phyloP scores from a whole-genome alignment of 306 rosid genomes.

The Acacia crassicarpa region DNA sequence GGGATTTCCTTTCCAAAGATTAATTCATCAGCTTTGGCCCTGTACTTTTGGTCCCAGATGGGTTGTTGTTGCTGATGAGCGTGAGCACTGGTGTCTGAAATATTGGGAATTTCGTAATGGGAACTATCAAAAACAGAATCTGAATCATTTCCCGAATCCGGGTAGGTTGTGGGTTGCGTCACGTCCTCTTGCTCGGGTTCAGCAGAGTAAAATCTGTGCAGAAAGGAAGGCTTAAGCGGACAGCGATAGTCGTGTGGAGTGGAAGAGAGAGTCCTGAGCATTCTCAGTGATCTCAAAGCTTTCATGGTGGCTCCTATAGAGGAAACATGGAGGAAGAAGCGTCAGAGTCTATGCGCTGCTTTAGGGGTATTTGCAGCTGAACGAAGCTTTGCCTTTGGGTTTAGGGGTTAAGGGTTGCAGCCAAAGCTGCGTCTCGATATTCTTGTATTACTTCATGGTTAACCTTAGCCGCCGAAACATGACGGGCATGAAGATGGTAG shows the following conservation, averaged over 20 bases:
- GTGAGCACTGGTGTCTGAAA: conserved; percentile 22
- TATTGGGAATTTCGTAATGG: conserved; percentile 46
- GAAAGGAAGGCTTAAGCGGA: conserved; percentile 10
- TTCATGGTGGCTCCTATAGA: conserved; percentile 56
- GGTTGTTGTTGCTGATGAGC: conserved; percentile 1
- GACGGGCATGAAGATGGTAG: too few relatives aligned
- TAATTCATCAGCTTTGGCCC: conserved; percentile 51
- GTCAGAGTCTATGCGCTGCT: neutral
- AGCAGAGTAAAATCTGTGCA: conserved; percentile 51
- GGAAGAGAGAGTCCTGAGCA: conserved; percentile 32
- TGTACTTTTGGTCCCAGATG: conserved; percentile 66
- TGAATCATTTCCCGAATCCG: conserved; percentile 38
- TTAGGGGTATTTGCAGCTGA: neutral
- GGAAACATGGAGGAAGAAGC: conserved; percentile 3
- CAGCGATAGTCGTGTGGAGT: conserved; percentile 14
- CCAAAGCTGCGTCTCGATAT: neutral
- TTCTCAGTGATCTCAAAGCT: conserved; percentile 52
- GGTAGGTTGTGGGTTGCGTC: conserved; percentile 28
- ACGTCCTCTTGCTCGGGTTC: conserved; percentile 57
- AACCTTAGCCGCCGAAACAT: too few relatives aligned
- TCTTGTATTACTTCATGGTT: neutral
- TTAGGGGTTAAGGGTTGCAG: neutral
- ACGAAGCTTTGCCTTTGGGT: neutral
- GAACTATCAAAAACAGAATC: conserved; percentile 72
- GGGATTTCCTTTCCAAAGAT: conserved; percentile 43